phyloP scores from a whole-genome alignment of 768 basidiomycete species.

The Paxillus rubicundulus region DNA sequence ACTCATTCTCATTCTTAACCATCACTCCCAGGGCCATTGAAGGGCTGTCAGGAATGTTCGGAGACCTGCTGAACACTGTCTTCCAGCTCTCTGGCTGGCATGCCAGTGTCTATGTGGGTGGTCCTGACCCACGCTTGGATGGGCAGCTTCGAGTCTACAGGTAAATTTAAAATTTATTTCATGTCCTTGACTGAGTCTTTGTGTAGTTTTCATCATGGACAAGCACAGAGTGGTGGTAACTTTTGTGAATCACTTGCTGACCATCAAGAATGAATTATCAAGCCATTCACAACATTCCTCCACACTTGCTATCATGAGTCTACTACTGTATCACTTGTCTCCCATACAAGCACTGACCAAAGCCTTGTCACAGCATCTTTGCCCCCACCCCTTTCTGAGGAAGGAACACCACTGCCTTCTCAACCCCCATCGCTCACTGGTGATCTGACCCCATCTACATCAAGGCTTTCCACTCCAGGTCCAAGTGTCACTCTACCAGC shows the following conservation, averaged over 20 bases:
- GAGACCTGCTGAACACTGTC: not conserved
- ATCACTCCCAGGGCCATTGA: slow-evolving; percentile 9
- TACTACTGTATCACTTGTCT: too few relatives aligned
- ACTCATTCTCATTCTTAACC: not conserved
- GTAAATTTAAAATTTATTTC: not conserved
- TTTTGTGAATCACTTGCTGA: not conserved
- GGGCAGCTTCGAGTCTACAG: not conserved
- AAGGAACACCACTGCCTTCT: too few relatives aligned
- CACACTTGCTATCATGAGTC: not conserved
- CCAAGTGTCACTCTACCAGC: too few relatives aligned
- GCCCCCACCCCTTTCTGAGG: too few relatives aligned
- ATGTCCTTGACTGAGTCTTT: too few relatives aligned
- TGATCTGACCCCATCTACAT: too few relatives aligned
- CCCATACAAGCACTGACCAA: too few relatives aligned
- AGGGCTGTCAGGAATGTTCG: slow-evolving; percentile 6
- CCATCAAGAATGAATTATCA: not conserved
- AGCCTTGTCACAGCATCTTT: too few relatives aligned
- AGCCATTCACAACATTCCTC: not conserved
- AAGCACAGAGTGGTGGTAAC: not conserved
- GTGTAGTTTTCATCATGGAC: not conserved
- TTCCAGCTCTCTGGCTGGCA: not conserved
- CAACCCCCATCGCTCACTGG: too few relatives aligned
- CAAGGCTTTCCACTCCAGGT: too few relatives aligned
- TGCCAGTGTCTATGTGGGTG: not conserved
- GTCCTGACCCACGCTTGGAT: not conserved